A percentile compares a stretch with the other conserved stretches of the same genome.
These are phyloP conservation scores for Choanephora cucurbitarum DNA, from an alignment of 371 early-diverging fungal genomes.

Conservation along the genomic window DNA sequence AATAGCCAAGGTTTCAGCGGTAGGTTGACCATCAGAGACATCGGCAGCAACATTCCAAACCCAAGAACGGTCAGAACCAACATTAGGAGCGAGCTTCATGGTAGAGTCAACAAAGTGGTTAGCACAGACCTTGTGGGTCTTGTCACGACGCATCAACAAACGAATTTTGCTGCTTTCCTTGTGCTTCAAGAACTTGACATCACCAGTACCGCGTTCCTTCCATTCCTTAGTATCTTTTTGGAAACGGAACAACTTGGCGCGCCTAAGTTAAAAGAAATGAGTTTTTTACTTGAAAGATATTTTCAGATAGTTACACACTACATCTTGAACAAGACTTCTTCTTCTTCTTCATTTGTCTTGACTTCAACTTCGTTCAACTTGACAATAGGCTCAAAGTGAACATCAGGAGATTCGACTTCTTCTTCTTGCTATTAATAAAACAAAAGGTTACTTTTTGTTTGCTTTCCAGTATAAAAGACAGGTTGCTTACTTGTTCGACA, in stretches of 20 bases:
- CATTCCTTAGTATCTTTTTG: slow-evolving; percentile 88
- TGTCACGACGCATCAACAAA: slow-evolving; percentile 96
- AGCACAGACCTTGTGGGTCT: slow-evolving; percentile 97
- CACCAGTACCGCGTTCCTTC: slow-evolving; percentile 99
- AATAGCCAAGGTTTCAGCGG: slow-evolving; percentile 89
- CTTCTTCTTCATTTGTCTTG: slow-evolving; percentile 96
- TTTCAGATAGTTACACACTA: slow-evolving; percentile 42
- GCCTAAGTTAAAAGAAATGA: slow-evolving; percentile 58
- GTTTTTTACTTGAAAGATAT: neutral
- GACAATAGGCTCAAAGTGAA: slow-evolving; percentile 96
- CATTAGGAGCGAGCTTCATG: slow-evolving; percentile 89
- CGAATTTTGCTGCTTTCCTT: slow-evolving; percentile 86
- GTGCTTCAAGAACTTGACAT: slow-evolving; percentile 93
- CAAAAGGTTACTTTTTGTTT: no score
- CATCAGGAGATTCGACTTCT: slow-evolving; percentile 84
- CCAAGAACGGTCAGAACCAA: slow-evolving; percentile 98
- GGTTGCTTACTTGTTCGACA: slow-evolving; percentile 38
- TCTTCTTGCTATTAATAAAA: slow-evolving; percentile 56
- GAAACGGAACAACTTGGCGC: slow-evolving; percentile 97
- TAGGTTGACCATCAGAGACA: slow-evolving; percentile 84
- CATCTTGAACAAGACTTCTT: slow-evolving; percentile 93
- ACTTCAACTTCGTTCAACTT: slow-evolving; percentile 91
- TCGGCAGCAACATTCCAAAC: slow-evolving; percentile 92
- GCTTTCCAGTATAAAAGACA: no score
- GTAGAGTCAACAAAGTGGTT: slow-evolving; percentile 93